Percentiles rank a stretch among this genome's conserved stretches.
phyloP scores from a whole-genome alignment of 2,329 filamentous ascomycete species.

The Clonostachys rosea region DNA sequence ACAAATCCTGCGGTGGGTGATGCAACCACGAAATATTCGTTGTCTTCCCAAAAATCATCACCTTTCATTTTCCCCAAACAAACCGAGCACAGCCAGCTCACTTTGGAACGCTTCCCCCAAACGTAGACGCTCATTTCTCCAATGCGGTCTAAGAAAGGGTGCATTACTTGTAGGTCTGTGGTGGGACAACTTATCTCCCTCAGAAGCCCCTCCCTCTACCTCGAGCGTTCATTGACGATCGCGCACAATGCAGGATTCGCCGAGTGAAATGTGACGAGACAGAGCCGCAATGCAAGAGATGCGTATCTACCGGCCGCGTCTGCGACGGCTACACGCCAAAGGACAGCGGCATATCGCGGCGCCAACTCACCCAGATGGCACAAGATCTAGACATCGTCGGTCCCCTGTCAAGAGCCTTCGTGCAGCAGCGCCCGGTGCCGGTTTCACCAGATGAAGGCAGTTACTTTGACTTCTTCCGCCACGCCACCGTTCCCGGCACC shows the following conservation, averaged over 20 bases:
- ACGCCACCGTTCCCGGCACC: constrained; percentile 18
- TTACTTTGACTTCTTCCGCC: constrained; percentile 27
- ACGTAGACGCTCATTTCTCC: too few species aligned
- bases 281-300: constrained; percentile 18
- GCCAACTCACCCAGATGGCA: constrained; percentile 19
- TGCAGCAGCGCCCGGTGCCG: background rate
- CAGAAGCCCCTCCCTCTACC: too few species aligned
- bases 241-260: constrained; percentile 17
- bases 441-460: constrained; percentile 5
- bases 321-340: constrained; percentile 24
- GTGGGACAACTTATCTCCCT: too few species aligned
- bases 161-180: too few species aligned
- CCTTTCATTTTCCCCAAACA: too few species aligned
- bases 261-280: constrained; percentile 27
- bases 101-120: too few species aligned
- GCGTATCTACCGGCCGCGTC: constrained; percentile 13
- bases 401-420: constrained; percentile 15
- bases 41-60: too few species aligned
- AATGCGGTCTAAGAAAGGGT: too few species aligned
- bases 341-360: constrained; percentile 16
- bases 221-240: background rate
- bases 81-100: too few species aligned
- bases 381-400: constrained; percentile 18
- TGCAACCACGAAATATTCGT: too few species aligned
- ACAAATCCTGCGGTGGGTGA: too few species aligned